Evolutionary conservation across 2,329 filamentous ascomycete species (phyloP).

Genomic region (Clonostachys sp.): DNA sequence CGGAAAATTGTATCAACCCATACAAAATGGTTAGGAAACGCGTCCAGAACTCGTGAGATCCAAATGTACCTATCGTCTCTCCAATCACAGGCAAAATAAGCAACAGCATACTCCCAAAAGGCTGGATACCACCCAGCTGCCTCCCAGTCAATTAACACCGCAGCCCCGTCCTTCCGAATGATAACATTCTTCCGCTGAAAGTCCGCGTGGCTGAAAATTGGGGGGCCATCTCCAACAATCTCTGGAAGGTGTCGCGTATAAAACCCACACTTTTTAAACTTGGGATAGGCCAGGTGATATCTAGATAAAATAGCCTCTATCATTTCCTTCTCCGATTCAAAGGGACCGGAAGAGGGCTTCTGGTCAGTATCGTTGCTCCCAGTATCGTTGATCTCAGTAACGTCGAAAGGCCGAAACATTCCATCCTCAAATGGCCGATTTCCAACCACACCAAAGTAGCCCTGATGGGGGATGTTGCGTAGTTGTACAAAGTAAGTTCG

Average conservation of each 20-base stretch:
- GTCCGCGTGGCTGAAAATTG: constrained; percentile 12
- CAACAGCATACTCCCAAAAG: constrained; percentile 14
- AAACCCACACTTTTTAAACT: too few relatives aligned
- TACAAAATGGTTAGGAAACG: constrained; percentile 9
- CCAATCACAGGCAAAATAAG: constrained; percentile 8
- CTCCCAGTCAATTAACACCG: constrained; percentile 13
- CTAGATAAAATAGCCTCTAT: too few relatives aligned
- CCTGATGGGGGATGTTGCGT: neutral
- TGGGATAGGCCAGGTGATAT: too few relatives aligned
- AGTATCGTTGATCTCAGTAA: neutral
- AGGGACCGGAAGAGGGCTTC: too few relatives aligned
- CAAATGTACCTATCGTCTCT: constrained; percentile 13
- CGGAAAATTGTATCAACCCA: constrained; percentile 9
- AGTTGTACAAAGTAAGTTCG: neutral
- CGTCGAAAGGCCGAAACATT: neutral
- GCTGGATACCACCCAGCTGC: constrained; percentile 12
- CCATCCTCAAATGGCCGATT: neutral
- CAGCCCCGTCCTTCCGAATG: constrained; percentile 3
- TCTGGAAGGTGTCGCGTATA: too few relatives aligned
- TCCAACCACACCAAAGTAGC: neutral
- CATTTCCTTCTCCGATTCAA: too few relatives aligned
- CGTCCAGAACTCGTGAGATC: constrained; percentile 8
- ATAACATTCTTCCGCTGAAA: constrained; percentile 14
- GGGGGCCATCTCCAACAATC: neutral
- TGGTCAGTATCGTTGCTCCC: too few relatives aligned